phyloP scores from a whole-genome alignment of 2,329 filamentous ascomycete genomes.

The Penicillium sp. region DNA sequence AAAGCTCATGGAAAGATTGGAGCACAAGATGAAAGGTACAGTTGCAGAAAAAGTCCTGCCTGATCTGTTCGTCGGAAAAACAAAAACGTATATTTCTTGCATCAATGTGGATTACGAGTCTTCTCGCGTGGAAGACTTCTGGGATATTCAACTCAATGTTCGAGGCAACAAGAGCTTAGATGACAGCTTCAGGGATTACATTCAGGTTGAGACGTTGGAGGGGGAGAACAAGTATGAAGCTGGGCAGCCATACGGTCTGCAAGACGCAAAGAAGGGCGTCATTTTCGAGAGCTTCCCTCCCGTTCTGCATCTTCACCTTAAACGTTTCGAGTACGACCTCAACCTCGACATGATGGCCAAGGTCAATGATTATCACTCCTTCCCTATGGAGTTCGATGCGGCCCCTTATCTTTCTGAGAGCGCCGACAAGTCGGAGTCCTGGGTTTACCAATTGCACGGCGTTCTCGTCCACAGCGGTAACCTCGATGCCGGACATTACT shows the following conservation, averaged over 20 bases:
- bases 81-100: constrained; percentile 98
- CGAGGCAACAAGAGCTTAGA: constrained; percentile 88
- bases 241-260: constrained; percentile 81
- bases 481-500: constrained; percentile 96
- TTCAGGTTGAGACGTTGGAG: constrained; percentile 93
- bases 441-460: constrained; percentile 88
- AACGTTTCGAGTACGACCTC: constrained; percentile 97
- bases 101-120: constrained; percentile 99
- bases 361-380: constrained; percentile 58
- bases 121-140: constrained; percentile 93
- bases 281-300: constrained; percentile 96
- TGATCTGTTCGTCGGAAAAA: constrained; percentile 92
- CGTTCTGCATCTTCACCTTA: constrained; percentile 89
- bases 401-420: constrained; percentile 82
- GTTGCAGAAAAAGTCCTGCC: constrained; percentile 83
- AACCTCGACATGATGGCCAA: constrained; percentile 98
- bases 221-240: constrained; percentile 99
- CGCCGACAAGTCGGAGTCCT: constrained; percentile 83
- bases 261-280: constrained; percentile 96
- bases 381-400: constrained; percentile 56
- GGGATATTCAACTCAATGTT: constrained; percentile 98
- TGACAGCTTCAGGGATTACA: constrained; percentile 93
- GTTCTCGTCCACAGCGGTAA: constrained; percentile 96
- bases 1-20: constrained; percentile 95
- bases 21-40: constrained; percentile 97